Evolutionary conservation across 768 basidiomycete species (phyloP), one percentile per base, ranked within the genome.

Genomic region (Suillus lakei): DNA sequence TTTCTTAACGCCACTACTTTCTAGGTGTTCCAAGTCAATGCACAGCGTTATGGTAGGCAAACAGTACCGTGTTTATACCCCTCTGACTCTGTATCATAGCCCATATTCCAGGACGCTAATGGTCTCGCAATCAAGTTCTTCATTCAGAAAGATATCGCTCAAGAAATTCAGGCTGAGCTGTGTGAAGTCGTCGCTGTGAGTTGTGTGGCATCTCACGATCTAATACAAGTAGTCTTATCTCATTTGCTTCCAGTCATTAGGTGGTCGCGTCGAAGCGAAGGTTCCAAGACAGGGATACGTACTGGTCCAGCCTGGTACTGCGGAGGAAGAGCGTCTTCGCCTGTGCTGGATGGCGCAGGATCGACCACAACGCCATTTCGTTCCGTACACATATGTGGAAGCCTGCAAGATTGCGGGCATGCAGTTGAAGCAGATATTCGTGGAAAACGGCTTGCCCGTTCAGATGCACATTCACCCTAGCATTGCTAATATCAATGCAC

Each of bases 391-490:
- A 59, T 94, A 87, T 72, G 86, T 94, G 18, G 91, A 93, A 43
- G 90, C 92, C n/a, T 93, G 92, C 79, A 92, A 91, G 75, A 85
- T 90, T n/a, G 85, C 87, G 0, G 88, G 89, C 15, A 87, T 86
- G 83, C 75, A 91, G 16, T 71, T 93, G 61, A 90, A 86, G 75
- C 91, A 93, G 71, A 90, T 93, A 39, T 93, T 94, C 66, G 77
- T 88, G 18, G 87, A 91, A 65, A 80, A 88, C 39, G 89, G 87
- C 5, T 72, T 68, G 4, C 86, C 91, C 1, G 89, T 92, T 64
- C 82, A 84, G 34, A 91, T 94, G 84, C 91, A 93, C 71, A 92
- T 94, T 58, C 91, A 94, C 69, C 81, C 87, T 1, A 92, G 91
- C 73, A 92, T 94, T 54, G 89, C 90, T 34, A 93, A 94, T 73